These are phyloP conservation scores for Ceraceosorus guamensis DNA, from an alignment of 1,284 basidiomycete genomes.

Conservation along the genomic window DNA sequence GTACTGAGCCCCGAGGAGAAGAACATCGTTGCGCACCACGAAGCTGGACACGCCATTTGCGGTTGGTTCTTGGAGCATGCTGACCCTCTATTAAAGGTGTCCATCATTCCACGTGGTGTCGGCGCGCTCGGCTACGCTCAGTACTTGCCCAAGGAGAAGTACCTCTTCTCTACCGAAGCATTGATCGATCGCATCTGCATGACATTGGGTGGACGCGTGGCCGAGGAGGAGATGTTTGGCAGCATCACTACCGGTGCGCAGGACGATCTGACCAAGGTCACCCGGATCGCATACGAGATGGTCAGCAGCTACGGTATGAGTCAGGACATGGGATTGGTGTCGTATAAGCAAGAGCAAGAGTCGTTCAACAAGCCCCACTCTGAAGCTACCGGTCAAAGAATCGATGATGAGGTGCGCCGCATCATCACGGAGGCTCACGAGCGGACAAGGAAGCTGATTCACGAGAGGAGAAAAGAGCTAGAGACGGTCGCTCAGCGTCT, in stretches of 20 bases:
- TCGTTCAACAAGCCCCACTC: slow-evolving; percentile 77
- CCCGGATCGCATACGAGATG: slow-evolving; percentile 91
- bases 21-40: slow-evolving; percentile 97
- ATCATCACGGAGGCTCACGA: slow-evolving; percentile 85
- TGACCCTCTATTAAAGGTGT: slow-evolving; percentile 93
- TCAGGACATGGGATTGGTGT: slow-evolving; percentile 83
- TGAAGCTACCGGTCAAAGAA: slow-evolving; percentile 89
- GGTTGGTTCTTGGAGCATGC: slow-evolving; percentile 98
- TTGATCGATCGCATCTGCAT: slow-evolving; percentile 94
- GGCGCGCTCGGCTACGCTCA: slow-evolving; percentile 93
- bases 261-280: slow-evolving; percentile 95
- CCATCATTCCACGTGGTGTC: slow-evolving; percentile 93
- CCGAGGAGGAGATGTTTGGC: slow-evolving; percentile 97
- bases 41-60: slow-evolving; percentile 95
- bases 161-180: slow-evolving; percentile 89
- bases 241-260: slow-evolving; percentile 94
- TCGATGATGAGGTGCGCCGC: slow-evolving; percentile 81
- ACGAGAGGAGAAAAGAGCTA: slow-evolving; percentile 74
- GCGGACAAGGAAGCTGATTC: slow-evolving; percentile 75
- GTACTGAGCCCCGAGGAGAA: slow-evolving; percentile 93
- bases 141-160: slow-evolving; percentile 92
- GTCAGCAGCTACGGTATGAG: slow-evolving; percentile 73
- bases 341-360: slow-evolving; percentile 82
- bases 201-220: slow-evolving; percentile 74
- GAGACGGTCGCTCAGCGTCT: slow-evolving; percentile 88